Evolutionary conservation across 2,329 filamentous ascomycete species (phyloP).

Genomic region (Calonectria fujianensis): DNA sequence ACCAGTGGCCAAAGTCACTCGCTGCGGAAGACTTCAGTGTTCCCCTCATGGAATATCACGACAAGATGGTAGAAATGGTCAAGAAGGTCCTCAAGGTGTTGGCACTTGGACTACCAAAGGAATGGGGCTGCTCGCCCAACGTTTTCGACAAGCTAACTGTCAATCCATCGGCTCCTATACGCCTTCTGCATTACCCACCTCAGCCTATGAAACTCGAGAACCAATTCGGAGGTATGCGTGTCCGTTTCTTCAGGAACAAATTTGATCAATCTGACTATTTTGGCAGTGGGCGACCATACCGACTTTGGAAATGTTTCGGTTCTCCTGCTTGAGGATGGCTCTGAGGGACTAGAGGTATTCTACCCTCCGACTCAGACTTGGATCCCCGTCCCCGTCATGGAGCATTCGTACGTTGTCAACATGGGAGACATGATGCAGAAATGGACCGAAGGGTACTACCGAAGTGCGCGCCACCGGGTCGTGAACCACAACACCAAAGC

Average conservation of each 20-base stretch:
- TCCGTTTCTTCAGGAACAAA: background rate
- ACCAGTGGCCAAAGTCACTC: background rate
- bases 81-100: background rate
- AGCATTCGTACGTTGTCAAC: conserved; percentile 60
- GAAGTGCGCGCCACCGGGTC: conserved; percentile 57
- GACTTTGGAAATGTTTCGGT: background rate
- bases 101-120: background rate
- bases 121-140: background rate
- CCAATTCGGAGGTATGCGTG: background rate
- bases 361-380: background rate
- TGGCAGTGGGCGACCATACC: background rate
- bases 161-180: background rate
- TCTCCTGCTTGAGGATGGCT: background rate
- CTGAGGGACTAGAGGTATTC: background rate
- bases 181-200: conserved; percentile 1
- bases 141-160: background rate
- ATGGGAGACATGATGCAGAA: conserved; percentile 61
- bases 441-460: conserved; percentile 56
- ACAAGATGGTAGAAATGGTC: background rate
- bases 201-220: conserved; percentile 4
- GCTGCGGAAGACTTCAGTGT: background rate
- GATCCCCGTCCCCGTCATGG: conserved; percentile 53
- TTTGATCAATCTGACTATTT: background rate
- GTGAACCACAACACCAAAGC: background rate
- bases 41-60: conserved; percentile 3